phyloP scores from a whole-genome alignment of 345 rosid species.

The Salix caprea region DNA sequence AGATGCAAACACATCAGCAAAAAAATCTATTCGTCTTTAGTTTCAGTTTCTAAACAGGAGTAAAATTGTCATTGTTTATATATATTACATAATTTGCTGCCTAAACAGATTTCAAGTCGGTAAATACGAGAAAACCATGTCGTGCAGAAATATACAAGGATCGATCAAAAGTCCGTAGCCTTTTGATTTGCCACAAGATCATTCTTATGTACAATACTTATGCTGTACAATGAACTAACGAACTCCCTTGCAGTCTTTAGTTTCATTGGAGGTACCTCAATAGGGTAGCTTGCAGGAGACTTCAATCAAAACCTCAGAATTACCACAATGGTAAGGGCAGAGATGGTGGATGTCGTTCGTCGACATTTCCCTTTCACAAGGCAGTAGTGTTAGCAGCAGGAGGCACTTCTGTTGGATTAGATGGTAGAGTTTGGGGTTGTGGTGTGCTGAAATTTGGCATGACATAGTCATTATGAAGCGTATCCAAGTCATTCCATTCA shows the following conservation, averaged over 20 bases:
- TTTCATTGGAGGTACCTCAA: not conserved
- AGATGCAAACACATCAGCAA: not conserved
- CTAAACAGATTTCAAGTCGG: not conserved
- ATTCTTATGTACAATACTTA: conserved; percentile 4
- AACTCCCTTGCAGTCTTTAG: conserved; percentile 6
- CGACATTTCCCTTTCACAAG: conserved; percentile 18
- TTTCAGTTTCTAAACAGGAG: not conserved
- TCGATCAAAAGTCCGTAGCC: not conserved
- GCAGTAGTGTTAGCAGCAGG: conserved; percentile 27
- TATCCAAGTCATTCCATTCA: conserved; percentile 52
- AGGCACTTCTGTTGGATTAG: conserved; percentile 37
- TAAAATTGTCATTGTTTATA: conserved; percentile 12
- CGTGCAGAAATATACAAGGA: conserved; percentile 30
- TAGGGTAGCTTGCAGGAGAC: conserved; percentile 5
- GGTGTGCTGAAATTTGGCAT: conserved; percentile 38
- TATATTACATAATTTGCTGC: conserved; percentile 5
- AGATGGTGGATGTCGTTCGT: not conserved
- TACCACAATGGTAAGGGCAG: not conserved
- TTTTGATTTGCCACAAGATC: conserved; percentile 18
- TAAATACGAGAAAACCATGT: conserved; percentile 1
- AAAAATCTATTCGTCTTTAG: not conserved
- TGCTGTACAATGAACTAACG: conserved; percentile 30
- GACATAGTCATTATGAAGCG: conserved; percentile 37
- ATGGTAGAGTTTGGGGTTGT: conserved; percentile 55
- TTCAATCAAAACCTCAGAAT: not conserved